Evolutionary conservation across 2,329 filamentous ascomycete species (phyloP).

Genomic region (Fusarium nematophilum): DNA sequence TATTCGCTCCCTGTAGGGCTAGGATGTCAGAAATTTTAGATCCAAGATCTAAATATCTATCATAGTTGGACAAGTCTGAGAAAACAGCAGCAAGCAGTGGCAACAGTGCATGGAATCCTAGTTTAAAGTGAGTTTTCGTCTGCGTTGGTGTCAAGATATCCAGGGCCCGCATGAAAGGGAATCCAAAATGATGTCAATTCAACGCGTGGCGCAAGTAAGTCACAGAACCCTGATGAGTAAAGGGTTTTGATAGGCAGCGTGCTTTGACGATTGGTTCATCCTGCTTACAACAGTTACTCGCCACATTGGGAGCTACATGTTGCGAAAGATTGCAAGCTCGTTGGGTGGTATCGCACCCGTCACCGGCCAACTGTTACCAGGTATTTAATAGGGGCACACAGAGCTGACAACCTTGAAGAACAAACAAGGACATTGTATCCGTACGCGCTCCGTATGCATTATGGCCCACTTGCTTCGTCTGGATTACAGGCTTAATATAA

Average conservation of each 20-base stretch:
- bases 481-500: too few species aligned
- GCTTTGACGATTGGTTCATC: conserved; percentile 20
- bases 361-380: too few species aligned
- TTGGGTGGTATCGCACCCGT: neutral
- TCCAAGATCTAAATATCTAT: too few species aligned
- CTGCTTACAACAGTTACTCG: neutral
- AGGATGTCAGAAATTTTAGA: too few species aligned
- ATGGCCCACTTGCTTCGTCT: too few species aligned
- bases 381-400: too few species aligned
- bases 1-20: too few species aligned
- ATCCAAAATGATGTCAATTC: conserved; percentile 35
- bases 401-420: too few species aligned
- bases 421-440: too few species aligned
- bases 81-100: neutral
- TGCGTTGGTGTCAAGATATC: neutral
- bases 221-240: conserved; percentile 10
- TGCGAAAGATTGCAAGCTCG: neutral
- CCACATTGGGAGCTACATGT: conserved; percentile 7
- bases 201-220: conserved; percentile 18
- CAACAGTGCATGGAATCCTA: neutral
- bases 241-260: conserved; percentile 1
- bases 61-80: neutral
- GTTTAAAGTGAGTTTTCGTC: neutral
- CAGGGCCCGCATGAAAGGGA: neutral
- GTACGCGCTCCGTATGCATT: too few species aligned